Evolutionary conservation across 441 rosid genomes (phyloP), one percentile per base, ranked within the genome.

Genomic region (Croton laevigatus): DNA sequence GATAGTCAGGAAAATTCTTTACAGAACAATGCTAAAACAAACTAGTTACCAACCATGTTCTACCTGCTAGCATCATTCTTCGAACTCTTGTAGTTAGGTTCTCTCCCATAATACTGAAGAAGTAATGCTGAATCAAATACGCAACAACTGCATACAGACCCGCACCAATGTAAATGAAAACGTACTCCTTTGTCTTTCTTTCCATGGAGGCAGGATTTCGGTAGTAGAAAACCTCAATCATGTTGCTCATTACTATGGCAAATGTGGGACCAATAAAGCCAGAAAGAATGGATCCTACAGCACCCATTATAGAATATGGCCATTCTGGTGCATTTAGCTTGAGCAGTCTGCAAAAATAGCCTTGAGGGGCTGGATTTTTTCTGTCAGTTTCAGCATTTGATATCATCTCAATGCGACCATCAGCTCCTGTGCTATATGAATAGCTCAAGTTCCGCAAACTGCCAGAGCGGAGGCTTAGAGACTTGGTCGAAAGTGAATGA

Each of bases 11-110:
- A 45, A 42, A n/a, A 44, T 62, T 49, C 27, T 10, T 54, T 9
- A 22, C 4, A n/a, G 14, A 11, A 8, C 5, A 34, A 60, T 9
- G n/a, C 12, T 17, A 60, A 42, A 32, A 9, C 5, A 1, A 36
- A 45, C 10, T 11, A 11, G 53, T 42, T 60, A 16, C 32, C 32
- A 27, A 27, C 32, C 32, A 27, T 27, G 13, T 74, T 19, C 23
- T 83, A 95, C 99, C 99, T 81, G 97, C 97, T 65, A 95, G 97
- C 98, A 95, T 95, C 98, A 95, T 95, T 73, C 99, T 86, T 79
- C 99, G 76, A 59, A 95, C 99, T 85, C 99, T 83, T 40, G 99
- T 95, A 9, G 99, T 95, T 71, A 95, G 98, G 63, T 95, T 95
- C 81, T 95, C 99, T 66, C 99, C 99, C 99, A 95, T 93, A 22